Base-by-base conservation (phyloP, 225 moss, liverwort and hornwort species). In the Marchantia polymorpha region DNA sequence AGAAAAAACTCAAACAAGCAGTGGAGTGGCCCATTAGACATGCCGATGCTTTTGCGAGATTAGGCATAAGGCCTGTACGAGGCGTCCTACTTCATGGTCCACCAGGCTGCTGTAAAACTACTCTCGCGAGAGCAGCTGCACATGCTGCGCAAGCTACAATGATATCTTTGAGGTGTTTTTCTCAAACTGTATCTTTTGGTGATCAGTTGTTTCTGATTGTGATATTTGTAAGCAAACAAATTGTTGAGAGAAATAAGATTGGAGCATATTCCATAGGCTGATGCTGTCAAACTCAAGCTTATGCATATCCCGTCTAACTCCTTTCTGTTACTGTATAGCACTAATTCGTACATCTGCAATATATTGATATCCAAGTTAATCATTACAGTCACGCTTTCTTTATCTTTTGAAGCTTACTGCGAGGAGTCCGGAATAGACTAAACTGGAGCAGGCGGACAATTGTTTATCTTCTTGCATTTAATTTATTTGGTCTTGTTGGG, bases 1-100 rank as follows among this genome's bases (percentile, higher is more conserved):
- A 99, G 95, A 90, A 89, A 84, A 89, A 88, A 77, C 85, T 99
- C 54, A 92, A 85, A 81, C 93, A 93, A 79, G 90, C 90, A 59
- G 95, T 99, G 80, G 97, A 99, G 75, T 99, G 97, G 97, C 97
- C 97, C 27, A 92, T 99, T 66, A 95, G 89, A 86, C 91, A 99
- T 83, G 85, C 86, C 12, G 92, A 91, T 81, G 90, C 97, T 61
- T 91, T 95, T 79, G 76, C 89, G 69, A 92, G 95, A 80, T 90
- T 99, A 72, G 97, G 97, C 56, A 86, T 99, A 64, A 88, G 91
- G 74, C 92, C 93, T 84, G 85, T 92, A 51, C 95, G 97, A 76
- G 97, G 97, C 75, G 95, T 99, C 79, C 88, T 99, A 49, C 97
- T 99, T 56, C 91, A 99, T 78, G 97, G 97, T 52, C 97, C 97